These are phyloP conservation scores for Clonostachys byssicola DNA, from an alignment of 2,329 filamentous ascomycete genomes.

Conservation along the genomic window DNA sequence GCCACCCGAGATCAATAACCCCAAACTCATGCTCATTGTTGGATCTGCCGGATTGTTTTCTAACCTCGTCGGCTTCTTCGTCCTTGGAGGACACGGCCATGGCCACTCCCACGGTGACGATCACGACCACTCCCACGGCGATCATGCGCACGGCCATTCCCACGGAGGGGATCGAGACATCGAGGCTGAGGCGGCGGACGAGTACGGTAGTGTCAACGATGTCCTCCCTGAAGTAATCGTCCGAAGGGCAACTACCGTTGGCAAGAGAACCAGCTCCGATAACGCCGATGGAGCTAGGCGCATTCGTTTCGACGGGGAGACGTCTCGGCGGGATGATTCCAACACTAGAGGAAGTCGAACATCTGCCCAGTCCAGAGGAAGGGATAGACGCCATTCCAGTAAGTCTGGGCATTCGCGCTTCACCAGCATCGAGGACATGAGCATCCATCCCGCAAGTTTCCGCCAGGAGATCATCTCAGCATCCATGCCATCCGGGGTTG, in stretches of 20 bases:
- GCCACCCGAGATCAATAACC: constrained; percentile 81
- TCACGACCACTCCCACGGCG: constrained; percentile 36
- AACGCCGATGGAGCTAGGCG: constrained; percentile 27
- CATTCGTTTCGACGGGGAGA: constrained; percentile 31
- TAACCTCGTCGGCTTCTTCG: constrained; percentile 82
- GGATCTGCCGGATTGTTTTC: constrained; percentile 81
- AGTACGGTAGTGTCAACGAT: constrained; percentile 47
- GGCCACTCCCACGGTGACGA: constrained; percentile 61
- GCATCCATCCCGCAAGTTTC: constrained; percentile 86
- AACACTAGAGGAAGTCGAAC: constrained; percentile 18
- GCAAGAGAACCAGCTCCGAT: constrained; percentile 16
- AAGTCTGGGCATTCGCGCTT: constrained; percentile 54
- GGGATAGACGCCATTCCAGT: constrained; percentile 37
- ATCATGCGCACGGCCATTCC: constrained; percentile 17
- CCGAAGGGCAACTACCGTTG: constrained; percentile 33
- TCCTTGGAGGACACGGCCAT: constrained; percentile 93
- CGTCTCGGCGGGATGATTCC: constrained; percentile 15
- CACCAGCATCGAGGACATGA: constrained; percentile 67
- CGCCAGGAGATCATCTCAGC: constrained; percentile 88
- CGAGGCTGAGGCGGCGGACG: constrained; percentile 51
- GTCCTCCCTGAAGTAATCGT: constrained; percentile 61
- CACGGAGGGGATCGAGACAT: constrained; percentile 23
- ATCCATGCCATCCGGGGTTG: constrained; percentile 47
- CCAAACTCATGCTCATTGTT: constrained; percentile 83
- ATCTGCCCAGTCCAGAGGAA: constrained; percentile 27